Evolutionary conservation across 2,329 filamentous ascomycete genomes (phyloP).

Genomic region (Colletotrichum sp.): DNA sequence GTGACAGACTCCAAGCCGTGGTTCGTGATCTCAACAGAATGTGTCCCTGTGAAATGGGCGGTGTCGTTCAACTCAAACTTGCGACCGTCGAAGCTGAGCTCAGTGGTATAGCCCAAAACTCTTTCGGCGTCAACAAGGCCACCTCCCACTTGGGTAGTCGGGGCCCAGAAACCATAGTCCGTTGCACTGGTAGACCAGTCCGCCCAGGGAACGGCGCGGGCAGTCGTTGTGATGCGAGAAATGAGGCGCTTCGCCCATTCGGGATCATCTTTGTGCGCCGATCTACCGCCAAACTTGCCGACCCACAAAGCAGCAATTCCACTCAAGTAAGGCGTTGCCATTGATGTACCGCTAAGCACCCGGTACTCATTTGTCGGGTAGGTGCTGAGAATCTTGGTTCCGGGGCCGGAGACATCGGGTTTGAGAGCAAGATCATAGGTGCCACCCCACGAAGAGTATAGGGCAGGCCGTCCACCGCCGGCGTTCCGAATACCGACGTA

Average conservation of each 20-base stretch:
- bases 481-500: not conserved
- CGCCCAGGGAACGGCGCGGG: not conserved
- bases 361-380: not conserved
- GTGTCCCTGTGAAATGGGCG: slow-evolving; percentile 39
- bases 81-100: slow-evolving; percentile 35
- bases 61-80: slow-evolving; percentile 54
- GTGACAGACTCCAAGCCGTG: slow-evolving; percentile 37
- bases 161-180: slow-evolving; percentile 1
- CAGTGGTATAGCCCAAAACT: slow-evolving; percentile 41
- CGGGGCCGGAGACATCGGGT: not conserved
- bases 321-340: not conserved
- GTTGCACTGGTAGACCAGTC: not conserved
- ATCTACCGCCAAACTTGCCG: slow-evolving; percentile 31
- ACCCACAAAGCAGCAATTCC: not conserved
- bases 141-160: slow-evolving; percentile 41
- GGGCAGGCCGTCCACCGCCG: not conserved
- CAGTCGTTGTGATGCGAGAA: not conserved
- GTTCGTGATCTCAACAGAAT: slow-evolving; percentile 46
- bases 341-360: not conserved
- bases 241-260: not conserved
- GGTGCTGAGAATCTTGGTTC: slow-evolving; percentile 1
- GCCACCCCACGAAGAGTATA: slow-evolving; percentile 50
- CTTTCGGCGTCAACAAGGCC: slow-evolving; percentile 51
- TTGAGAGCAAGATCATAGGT: slow-evolving; percentile 7
- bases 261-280: slow-evolving; percentile 27